Conservation (phyloP, 2,329 filamentous ascomycete species). For the Aspergillus pseudotamarii region DNA sequence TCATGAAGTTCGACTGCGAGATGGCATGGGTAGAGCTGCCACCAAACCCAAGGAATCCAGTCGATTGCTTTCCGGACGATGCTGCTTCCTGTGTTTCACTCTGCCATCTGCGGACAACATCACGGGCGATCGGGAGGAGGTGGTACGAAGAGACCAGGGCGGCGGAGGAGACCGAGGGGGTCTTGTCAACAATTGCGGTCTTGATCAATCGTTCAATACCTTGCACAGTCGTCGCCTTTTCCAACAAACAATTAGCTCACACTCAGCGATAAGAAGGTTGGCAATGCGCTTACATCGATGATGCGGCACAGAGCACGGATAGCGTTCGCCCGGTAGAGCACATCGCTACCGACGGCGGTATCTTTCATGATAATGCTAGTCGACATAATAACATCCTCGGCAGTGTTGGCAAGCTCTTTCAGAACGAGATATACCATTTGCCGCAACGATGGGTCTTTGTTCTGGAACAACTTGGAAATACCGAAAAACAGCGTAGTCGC, state of each 20-base stretch:
- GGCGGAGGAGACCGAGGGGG: constrained; percentile 92
- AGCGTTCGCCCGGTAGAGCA: constrained; percentile 91
- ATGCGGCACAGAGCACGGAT: constrained; percentile 95
- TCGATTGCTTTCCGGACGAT: constrained; percentile 82
- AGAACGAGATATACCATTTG: constrained; percentile 99
- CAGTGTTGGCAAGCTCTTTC: constrained; percentile 93
- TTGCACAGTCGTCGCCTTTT: constrained; percentile 87
- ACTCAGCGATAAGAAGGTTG: background rate
- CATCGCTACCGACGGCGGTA: constrained; percentile 90
- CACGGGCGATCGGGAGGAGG: constrained; percentile 90
- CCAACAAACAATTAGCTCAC: constrained; percentile 18
- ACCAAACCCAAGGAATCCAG: constrained; percentile 92
- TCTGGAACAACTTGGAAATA: constrained; percentile 98
- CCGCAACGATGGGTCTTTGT: constrained; percentile 95
- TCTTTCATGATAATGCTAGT: constrained; percentile 99
- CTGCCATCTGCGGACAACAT: constrained; percentile 96
- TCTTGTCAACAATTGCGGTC: constrained; percentile 98
- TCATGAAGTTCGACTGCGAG: constrained; percentile 90
- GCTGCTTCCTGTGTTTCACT: constrained; percentile 98
- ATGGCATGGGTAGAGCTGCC: constrained; percentile 71
- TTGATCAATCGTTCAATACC: constrained; percentile 98
- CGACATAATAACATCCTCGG: constrained; percentile 99
- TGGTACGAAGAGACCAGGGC: constrained; percentile 97
- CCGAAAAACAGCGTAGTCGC: constrained; percentile 98
- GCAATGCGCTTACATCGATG: constrained; percentile 71